Evolutionary conservation across 352 stramenopile genomes (phyloP), one percentile per base, ranked within the genome.

Genomic region (Elongisporangium prolatum): DNA sequence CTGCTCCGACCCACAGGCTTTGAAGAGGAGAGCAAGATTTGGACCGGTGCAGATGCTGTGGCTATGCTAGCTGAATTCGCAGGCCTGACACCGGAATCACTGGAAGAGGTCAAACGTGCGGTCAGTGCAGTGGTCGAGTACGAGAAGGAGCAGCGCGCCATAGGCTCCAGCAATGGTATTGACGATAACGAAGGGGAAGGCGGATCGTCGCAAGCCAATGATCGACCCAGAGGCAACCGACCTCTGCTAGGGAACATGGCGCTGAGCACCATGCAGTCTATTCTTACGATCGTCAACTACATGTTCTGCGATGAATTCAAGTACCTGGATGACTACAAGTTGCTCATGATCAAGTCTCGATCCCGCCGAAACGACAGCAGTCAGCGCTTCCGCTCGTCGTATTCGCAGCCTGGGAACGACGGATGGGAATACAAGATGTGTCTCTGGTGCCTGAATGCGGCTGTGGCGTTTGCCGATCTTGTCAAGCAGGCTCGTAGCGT

Each of bases 401-500:
- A 28, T 16, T 4, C 54, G 13, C 5, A 34, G 13, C 40, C 56
- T 1, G 61, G 40, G 3, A 55, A 18, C 52, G 52, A 67, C 28
- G 69, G 24, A 48, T 82, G 65, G 77, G 71, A 92, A 18, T 40
- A 88, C 54, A 94, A 94, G 69, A 68, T 93, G 56, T 94, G 84
- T 54, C 77, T 96, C 18, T 96, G 87, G 87, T 96, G 87, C 44
- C 60, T 96, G 2, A 91, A 93, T 62, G 84, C 85, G 1, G 85
- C 80, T 0, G 85, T 96, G 7, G 87, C 84, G 2, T 95, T 96
- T 61, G 82, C 79, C 3, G 87, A 96, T 55, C 72, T 96, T 18
- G 68, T 81, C 20, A 75, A 59, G 25, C 55, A 89, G 56, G 75
- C 75, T 1, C 80, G 78, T 13, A 90, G 77, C 21, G 83, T 96